Base-by-base conservation (phyloP, 345 rosid genomes). In the Rhizophora mangle region DNA sequence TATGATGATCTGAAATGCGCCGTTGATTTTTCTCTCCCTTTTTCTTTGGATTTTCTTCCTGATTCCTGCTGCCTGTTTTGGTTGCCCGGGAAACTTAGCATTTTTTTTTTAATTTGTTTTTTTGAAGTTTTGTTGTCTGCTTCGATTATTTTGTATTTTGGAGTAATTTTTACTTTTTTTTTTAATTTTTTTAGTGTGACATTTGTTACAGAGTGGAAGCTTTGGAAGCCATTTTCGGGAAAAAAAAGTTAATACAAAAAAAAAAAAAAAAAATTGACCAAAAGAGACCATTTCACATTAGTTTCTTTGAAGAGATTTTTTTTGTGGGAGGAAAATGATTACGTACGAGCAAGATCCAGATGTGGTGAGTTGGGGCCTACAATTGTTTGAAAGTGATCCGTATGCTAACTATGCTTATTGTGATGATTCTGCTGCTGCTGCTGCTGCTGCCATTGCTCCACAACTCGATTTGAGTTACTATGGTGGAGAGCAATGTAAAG, bases 261-360 rank as follows among this genome's bases (percentile, higher is more conserved):
- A 53, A 3, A 10, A 30, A 2, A 24, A 16, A 26, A n/a, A 16
- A 37, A 8, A 1, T 21, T 37, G 65, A 21, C 31, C 21, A 3
- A 3, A 37, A 21, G 47, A 19, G n/a, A 22, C 11, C 1, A 31
- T 18, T n/a, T 56, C 18, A 37, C 6, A 11, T 31, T 31, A 24
- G 57, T 47, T 36, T 20, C 8, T 27, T 20, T 57, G 7, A 24
- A 24, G 52, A 49, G 11, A 1, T 29, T 0, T 24, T 24, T n/a
- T 62, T 6, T 60, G 3, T 22, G 8, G 15, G 37, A 18, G 43
- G 68, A 73, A 85, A 37, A 37, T 85, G 88, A 72, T 77, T 65
- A 74, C 81, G 15, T 72, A 76, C 15, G 90, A 88, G 73, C 88
- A 82, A 78, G 90, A 88, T 76, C 78, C 83, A 55, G 92, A 85